Base-by-base conservation (phyloP, 2,329 filamentous ascomycete species). In the Acephala macrosclerotiorum region DNA sequence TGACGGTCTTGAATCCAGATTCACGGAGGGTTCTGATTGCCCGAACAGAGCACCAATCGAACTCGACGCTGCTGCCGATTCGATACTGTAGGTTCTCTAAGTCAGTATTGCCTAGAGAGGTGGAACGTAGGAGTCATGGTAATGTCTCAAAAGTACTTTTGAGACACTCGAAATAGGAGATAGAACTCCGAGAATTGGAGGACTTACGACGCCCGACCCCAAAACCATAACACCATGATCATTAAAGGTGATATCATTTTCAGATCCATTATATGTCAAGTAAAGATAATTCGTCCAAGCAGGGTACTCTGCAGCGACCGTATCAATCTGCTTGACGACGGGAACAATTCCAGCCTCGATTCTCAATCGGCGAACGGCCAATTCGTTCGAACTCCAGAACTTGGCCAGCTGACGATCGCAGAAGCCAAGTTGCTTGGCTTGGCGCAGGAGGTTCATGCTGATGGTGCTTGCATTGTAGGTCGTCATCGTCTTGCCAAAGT, bases 281-380 rank as follows among this genome's bases (percentile, higher is more conserved):
- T 98, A 98, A 12, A 98, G 87, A 77, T 99, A 99, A 80, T 99
- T 98, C 22, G 96, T 98, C 72, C 88, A 91, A 6, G 93, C 92
- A 7, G 95, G 95, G 83, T 97, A 98, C 79, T 99, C 96, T 18
- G 94, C 96, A 58, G 96, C 96, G 57, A 99, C 96, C 0, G 96
- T 99, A 81, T 99, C 96, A 66, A 99, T 98, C 81, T 98, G 95
- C 86, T 98, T 98, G 63, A 97, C 95, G 67, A 93, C 91, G 0
- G 96, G 96, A 70, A 88, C 87, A 74, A 99, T 93, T 51, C 92
- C 92, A 45, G 90, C 87, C 73, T 98, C 94, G n/a, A 94, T 85
- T 77, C 96, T 88, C 77, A 94, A 82, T 61, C 91, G 89, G 70
- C 96, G 89, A 29, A 98, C 89, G 63, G 94, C 93, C 71, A 97